Percentiles rank a stretch among this genome's conserved stretches.
Conservation (phyloP, 345 rosid species). For the Zanthoxylum bungeanum region DNA sequence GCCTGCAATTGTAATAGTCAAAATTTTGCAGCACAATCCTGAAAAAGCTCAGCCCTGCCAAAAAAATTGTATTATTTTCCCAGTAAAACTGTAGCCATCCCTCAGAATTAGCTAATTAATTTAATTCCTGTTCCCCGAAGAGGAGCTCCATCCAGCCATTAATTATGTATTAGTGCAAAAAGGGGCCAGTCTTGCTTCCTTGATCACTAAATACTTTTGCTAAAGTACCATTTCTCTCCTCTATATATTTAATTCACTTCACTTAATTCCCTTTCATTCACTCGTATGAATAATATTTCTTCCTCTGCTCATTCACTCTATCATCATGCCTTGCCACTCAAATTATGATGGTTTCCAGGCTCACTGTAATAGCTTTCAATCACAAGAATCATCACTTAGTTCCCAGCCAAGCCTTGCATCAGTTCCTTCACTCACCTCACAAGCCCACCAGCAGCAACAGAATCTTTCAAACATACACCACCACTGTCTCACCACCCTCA, state of each 20-base stretch:
- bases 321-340: constrained; percentile 25
- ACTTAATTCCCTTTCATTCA: constrained; percentile 16
- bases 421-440: constrained; percentile 36
- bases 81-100: neutral
- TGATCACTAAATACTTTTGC: constrained; percentile 8
- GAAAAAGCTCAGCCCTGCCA: constrained; percentile 6
- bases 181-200: constrained; percentile 17
- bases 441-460: constrained; percentile 14
- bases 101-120: constrained; percentile 14
- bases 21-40: constrained; percentile 7
- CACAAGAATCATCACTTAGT: constrained; percentile 15
- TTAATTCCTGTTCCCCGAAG: neutral
- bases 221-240: neutral
- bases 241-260: constrained; percentile 18
- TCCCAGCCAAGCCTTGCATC: constrained; percentile 44
- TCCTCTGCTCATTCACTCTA: neutral
- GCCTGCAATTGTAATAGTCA: constrained; percentile 7
- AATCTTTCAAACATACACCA: constrained; percentile 21
- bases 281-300: neutral
- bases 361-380: constrained; percentile 4
- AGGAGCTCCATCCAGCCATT: constrained; percentile 8
- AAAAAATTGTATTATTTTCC: constrained; percentile 15
- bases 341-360: constrained; percentile 29
- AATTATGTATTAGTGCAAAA: neutral
- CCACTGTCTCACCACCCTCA: constrained; percentile 60